Evolutionary conservation across 352 stramenopile species (phyloP), one percentile per base, ranked within the genome.

Genomic region (Pythium dissotocum): DNA sequence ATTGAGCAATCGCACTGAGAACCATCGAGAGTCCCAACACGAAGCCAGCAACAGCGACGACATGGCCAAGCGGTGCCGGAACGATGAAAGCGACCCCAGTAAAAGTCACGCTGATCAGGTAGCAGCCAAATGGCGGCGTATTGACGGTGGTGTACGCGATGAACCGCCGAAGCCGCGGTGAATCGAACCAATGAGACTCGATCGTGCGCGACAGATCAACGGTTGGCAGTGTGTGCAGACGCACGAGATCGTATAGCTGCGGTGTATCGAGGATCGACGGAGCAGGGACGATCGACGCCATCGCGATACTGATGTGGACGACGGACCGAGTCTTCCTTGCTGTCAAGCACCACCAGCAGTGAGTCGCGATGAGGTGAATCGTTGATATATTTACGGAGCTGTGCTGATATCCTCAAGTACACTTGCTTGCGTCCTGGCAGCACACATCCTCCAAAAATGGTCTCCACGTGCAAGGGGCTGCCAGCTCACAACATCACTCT

Each of bases 111-210:
- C 42, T 51, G 42, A 51, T 51, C 4, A 51, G 8, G 42, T 51
- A 51, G 42, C 42, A 51, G 42, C 13, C 42, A 26, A 51, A 51
- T 18, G 42, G 42, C 18, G 42, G 42, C 16, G 42, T 51, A 2
- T 51, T 51, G 1, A 9, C 42, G 14, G 13, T 51, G 18, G 46
- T 24, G 46, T 53, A 53, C 7, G n/a, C 14, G n/a, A 53, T 53
- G 21, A 30, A 53, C 21, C 21, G 46, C 13, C 46, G 46, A 30
- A 53, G 46, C 46, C 18, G 46, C 30, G 46, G 46, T 12, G 46
- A 53, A 53, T 53, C 46, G 46, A 53, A 53, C 46, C 46, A 53
- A 10, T 53, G 8, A 6, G 46, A 53, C 21, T 53, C 46, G 46
- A 53, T n/a, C 5, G 46, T 53, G 18, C 46, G 21, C 6, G 46